These are phyloP conservation scores for Candida gorgasii DNA, from an alignment of 805 yeast species.

Conservation along the genomic window DNA sequence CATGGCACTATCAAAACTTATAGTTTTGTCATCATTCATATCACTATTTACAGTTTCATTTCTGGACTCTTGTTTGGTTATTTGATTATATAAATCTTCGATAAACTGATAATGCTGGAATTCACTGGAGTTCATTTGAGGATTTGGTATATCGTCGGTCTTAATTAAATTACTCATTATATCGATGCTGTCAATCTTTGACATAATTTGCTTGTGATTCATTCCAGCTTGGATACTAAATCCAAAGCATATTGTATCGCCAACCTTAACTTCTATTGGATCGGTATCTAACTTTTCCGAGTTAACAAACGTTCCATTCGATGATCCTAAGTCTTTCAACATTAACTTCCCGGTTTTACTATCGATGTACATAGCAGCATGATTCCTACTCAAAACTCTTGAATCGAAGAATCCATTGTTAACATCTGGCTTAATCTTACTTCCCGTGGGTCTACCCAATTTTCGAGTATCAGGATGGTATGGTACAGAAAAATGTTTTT, in stretches of 20 bases:
- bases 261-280: constrained; percentile 64
- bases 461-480: constrained; percentile 78
- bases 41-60: too few species aligned
- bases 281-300: constrained; percentile 65
- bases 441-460: constrained; percentile 85
- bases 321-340: constrained; percentile 83
- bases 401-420: constrained; percentile 95
- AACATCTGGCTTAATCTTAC: constrained; percentile 56
- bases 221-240: constrained; percentile 74
- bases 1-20: constrained; percentile 39
- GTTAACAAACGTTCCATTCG: constrained; percentile 94
- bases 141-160: constrained; percentile 7
- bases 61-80: constrained; percentile 5
- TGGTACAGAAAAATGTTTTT: constrained; percentile 79
- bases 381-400: constrained; percentile 87
- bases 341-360: constrained; percentile 61
- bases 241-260: constrained; percentile 90
- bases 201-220: constrained; percentile 84
- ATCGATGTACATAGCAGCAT: constrained; percentile 86
- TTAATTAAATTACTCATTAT: constrained; percentile 40
- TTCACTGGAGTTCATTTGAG: constrained; percentile 23
- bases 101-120: constrained; percentile 37
- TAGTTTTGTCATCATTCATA: not conserved
- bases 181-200: constrained; percentile 73
- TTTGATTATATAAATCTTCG: constrained; percentile 27